Percentiles rank a stretch among this genome's conserved stretches.
phyloP scores from a whole-genome alignment of 768 basidiomycete species.

The Suillus plorans region DNA sequence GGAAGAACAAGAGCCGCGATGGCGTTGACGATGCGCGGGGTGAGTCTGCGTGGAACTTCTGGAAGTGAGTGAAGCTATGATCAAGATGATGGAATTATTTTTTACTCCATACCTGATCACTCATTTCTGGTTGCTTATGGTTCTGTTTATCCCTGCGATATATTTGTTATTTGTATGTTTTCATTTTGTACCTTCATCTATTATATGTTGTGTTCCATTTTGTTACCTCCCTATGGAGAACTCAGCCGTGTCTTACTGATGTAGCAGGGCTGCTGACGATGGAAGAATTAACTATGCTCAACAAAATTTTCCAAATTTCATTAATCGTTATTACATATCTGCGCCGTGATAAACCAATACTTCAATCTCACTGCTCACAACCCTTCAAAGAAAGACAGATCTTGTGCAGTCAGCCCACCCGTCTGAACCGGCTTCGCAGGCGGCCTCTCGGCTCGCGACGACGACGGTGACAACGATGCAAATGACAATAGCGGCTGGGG shows the following conservation, averaged over 20 bases:
- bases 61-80: conserved; percentile 7
- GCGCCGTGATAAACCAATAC: background rate
- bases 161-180: background rate
- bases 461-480: conserved; percentile 17
- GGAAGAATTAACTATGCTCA: background rate
- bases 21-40: conserved; percentile 4
- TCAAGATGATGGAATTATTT: conserved; percentile 9
- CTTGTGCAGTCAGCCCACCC: conserved; percentile 78
- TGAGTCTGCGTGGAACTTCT: conserved; percentile 13
- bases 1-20: conserved; percentile 7
- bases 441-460: conserved; percentile 16
- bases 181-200: background rate
- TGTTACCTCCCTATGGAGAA: background rate
- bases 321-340: background rate
- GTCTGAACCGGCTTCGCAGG: conserved; percentile 23
- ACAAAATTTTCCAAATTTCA: no score
- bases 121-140: background rate
- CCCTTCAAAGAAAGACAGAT: conserved; percentile 87
- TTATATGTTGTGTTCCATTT: background rate
- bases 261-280: background rate
- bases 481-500: conserved; percentile 18
- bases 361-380: conserved; percentile 35
- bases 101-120: background rate
- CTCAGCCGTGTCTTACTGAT: background rate
- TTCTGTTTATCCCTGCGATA: background rate